Evolutionary conservation across 2,329 filamentous ascomycete species (phyloP), one percentile per base, ranked within the genome.

Genomic region (Sporothrix inflata): DNA sequence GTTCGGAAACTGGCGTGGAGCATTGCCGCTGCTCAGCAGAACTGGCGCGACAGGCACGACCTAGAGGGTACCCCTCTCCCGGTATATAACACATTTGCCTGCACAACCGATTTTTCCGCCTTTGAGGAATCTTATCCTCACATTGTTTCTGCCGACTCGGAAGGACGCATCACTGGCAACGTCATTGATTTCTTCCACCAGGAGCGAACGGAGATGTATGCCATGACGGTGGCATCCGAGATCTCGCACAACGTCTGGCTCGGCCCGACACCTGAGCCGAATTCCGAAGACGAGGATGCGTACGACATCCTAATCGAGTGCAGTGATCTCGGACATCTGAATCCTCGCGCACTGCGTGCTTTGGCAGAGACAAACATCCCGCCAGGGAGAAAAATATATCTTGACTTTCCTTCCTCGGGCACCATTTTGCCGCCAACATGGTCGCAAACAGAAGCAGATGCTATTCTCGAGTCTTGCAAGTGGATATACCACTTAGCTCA

Each of bases 331-430:
- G 94, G 94, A 2, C 89, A 90, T 61, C 85, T 98, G 14, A 91
- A 94, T 74, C 86, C 90, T 0, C 85, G 85, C n/a, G 86, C 87
- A 6, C 83, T 98, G 63, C 85, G 88, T 72, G 83, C 86, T 68
- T 84, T 94, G 72, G 86, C 89, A 40, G 87, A 91, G 76, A 82
- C 72, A 78, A 86, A 0, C 81, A 86, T 61, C 82, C 84, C 14
- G 81, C 82, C 6, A 77, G 77, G 47, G 16, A 79, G 77, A 7
- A 79, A 80, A 45, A 79, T 80, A 24, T 83, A 83, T 74, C 83
- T 97, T 69, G 92, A 97, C 75, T 98, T 98, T 74, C 95, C 95
- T 0, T 96, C 94, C 0, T 98, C 95, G 1, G 96, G 96, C n/a
- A 97, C 93, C 77, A 92, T 98, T 71, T 86, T 95, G 77, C 91